Evolutionary conservation across 2,329 filamentous ascomycete species (phyloP), one percentile per base, ranked within the genome.

Genomic region (Xylaria sp.): DNA sequence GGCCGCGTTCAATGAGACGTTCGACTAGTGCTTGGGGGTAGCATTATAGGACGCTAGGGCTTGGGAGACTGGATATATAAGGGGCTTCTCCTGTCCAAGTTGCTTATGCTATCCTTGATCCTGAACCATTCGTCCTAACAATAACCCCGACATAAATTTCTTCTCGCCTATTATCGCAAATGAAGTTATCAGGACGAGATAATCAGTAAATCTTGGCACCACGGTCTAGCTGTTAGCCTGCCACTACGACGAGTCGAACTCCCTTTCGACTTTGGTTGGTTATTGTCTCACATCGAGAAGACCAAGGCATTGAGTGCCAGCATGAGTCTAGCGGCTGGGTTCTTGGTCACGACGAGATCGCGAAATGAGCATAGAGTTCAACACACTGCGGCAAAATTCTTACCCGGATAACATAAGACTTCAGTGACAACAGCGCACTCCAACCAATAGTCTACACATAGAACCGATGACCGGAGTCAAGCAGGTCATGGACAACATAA

Each of bases 401-500:
- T 69, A 20, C 50, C 59, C 31, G 58, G 52, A 55, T 60, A 69
- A n/a, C 15, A 23, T 9, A 41, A 18, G 1, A 52, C 44, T 44
- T 50, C n/a, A 6, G 48, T 25, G 34, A 51, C 44, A 59, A 52
- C 48, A 20, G 46, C 28, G 51, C 44, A 57, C 39, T 25, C 50
- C 25, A 20, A 41, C 20, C 44, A 8, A 28, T 23, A 39, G 51
- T 54, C 46, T 51, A 46, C 44, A 37, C 5, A 60, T 2, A 63
- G 18, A 69, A 55, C 25, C 25, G 31, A 41, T 39, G 15, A 28
- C 61, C n/a, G 31, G 44, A 54, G 28, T n/a, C 5, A 37, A n/a
- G 15, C 15, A 46, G 9, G 59, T 61, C 23, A 69, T 71, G 67
- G 69, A 71, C 23, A 15, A 34, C 5, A 13, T 69, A 13, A 71